Evolutionary conservation across 2,329 filamentous ascomycete genomes (phyloP).

Genomic region (Neoscytalidium dimidiatum): DNA sequence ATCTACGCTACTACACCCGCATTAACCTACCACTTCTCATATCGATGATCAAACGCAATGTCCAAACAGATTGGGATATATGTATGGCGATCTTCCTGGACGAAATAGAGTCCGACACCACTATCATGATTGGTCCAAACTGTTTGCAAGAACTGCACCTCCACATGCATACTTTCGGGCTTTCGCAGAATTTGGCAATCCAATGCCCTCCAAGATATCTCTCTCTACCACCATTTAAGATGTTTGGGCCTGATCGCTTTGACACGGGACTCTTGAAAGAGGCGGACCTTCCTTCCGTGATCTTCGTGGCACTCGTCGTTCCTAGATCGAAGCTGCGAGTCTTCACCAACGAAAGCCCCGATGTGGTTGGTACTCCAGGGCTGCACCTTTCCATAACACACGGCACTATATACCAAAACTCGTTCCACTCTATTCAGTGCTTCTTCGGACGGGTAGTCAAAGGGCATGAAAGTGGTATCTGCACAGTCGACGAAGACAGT

Average conservation of each 20-base stretch:
- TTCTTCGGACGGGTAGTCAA: neutral
- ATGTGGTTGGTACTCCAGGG: neutral
- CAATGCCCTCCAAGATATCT: neutral
- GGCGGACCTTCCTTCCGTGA: neutral
- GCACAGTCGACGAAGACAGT: neutral
- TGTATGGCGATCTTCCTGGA: neutral
- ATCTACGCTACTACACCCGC: slow-evolving; percentile 1
- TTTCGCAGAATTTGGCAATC: neutral
- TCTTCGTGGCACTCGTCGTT: neutral
- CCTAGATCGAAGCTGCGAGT: neutral
- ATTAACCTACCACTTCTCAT: neutral
- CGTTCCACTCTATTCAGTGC: slow-evolving; percentile 5
- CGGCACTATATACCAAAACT: neutral
- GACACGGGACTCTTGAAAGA: neutral
- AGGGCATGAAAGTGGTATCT: neutral
- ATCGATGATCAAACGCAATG: neutral
- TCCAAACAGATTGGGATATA: neutral
- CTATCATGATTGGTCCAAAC: neutral
- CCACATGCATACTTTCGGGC: neutral
- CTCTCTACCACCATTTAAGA: neutral
- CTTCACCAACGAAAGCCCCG: neutral
- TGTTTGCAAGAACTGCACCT: slow-evolving; percentile 4
- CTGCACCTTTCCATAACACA: neutral
- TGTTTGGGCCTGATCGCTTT: neutral
- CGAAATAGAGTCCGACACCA: neutral